Conservation (phyloP, 805 yeast genomes). For the Kazachstania psychrophila region DNA sequence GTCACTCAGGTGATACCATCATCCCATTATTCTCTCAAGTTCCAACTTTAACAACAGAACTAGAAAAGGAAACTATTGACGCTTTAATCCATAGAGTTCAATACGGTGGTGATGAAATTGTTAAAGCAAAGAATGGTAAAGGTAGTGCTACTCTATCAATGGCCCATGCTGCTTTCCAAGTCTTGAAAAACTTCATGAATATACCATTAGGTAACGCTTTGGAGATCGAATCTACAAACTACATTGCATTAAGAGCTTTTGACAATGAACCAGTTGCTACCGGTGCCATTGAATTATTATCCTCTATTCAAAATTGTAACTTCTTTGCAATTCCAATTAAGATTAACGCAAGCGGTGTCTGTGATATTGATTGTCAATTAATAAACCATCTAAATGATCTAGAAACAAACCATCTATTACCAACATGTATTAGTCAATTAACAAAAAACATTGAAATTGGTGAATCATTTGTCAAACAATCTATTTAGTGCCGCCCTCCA, state of each 20-base stretch:
- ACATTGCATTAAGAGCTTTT: conserved; percentile 41
- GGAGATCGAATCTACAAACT: conserved; percentile 42
- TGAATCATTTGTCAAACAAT: conserved; percentile 2
- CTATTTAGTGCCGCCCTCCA: no score
- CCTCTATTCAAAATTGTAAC: conserved; percentile 18
- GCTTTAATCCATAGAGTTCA: conserved; percentile 81
- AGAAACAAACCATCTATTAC: conserved; percentile 38
- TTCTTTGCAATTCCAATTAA: conserved; percentile 59
- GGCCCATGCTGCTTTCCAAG: conserved; percentile 89
- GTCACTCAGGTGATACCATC: conserved; percentile 92
- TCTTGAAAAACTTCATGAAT: conserved; percentile 44
- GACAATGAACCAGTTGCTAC: conserved; percentile 36
- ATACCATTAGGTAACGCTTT: conserved; percentile 28
- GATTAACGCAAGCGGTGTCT: conserved; percentile 45
- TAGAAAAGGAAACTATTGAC: conserved; percentile 34
- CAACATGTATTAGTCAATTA: conserved; percentile 19
- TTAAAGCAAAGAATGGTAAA: conserved; percentile 85
- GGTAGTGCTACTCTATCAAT: conserved; percentile 93
- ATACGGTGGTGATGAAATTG: conserved; percentile 96
- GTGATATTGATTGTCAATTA: conserved; percentile 44
- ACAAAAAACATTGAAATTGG: conserved; percentile 18
- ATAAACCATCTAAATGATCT: conserved; percentile 39
- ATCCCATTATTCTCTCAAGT: conserved; percentile 66
- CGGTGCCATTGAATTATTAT: conserved; percentile 16
- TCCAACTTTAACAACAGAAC: conserved; percentile 14